Base-by-base conservation (phyloP, 78 protist species). In the Dictyostelium purpureum region DNA sequence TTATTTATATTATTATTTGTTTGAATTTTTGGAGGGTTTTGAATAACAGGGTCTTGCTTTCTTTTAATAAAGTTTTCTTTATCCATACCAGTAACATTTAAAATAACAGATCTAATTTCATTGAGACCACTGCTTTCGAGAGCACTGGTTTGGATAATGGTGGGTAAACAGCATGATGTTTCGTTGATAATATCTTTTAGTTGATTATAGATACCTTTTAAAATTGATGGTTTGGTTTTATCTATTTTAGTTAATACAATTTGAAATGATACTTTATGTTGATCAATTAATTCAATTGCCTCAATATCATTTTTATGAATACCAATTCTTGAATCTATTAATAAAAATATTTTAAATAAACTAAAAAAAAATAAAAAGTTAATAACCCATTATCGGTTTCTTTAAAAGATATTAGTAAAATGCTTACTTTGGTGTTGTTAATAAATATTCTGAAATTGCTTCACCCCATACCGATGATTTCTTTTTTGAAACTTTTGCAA, bases 231-330 rank as follows among this genome's bases (percentile, higher is more conserved):
- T 33, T 42, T 85, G 1, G 92, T 9, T 61, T 85, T 85, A 73
- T 85, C 92, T 18, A 73, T 52, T 74, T 85, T 85, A 7, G 92
- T 85, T 12, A 85, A 43, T 19, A 85, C 73, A 19, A 85, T 51
- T 59, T 85, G 92, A 47, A 85, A 85, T 57, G 82, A 24, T 31
- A 85, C 92, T 74, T 66, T 85, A 73, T 85, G 92, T 61, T 73
- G 74, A 57, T 85, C 92, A 11, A 85, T 73, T 45, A 85, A 45
- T 21, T 61, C 59, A 63, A 85, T 85, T 1, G 77, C 92, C 21
- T 85, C 92, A 0, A 73, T 35, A 59, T 85, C 92, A 85, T 85
- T 85, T 70, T 45, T 74, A 71, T 85, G 80, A 14, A 52, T 11
- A 26, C 61, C 71, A 45, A 10, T 28, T 85, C 82, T 85, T 42